Conservation (phyloP, 2,329 filamentous ascomycete genomes). For the Hirsutella rhossiliensis region DNA sequence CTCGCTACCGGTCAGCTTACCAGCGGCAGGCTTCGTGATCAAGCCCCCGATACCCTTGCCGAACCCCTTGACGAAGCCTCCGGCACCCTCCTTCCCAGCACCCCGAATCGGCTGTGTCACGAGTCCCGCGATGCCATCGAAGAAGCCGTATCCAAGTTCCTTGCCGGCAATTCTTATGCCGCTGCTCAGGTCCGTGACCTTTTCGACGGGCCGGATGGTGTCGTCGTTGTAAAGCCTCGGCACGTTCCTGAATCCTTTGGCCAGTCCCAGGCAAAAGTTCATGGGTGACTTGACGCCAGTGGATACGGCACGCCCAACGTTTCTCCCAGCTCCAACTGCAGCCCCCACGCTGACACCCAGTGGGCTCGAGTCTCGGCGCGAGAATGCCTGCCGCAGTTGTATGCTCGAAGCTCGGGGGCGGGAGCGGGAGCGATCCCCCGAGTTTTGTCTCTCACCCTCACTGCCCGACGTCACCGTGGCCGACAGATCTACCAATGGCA, state of each 20-base stretch:
- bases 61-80: slow-evolving; percentile 64
- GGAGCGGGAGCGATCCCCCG: not conserved
- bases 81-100: slow-evolving; percentile 31
- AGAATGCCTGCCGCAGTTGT: slow-evolving; percentile 6
- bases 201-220: slow-evolving; percentile 64
- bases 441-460: not conserved
- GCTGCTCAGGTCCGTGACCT: slow-evolving; percentile 64
- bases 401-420: slow-evolving; percentile 2
- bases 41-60: slow-evolving; percentile 76
- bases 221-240: slow-evolving; percentile 78
- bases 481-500: not conserved
- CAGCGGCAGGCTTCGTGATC: slow-evolving; percentile 70
- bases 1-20: slow-evolving; percentile 26
- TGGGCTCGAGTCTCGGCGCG: slow-evolving; percentile 9
- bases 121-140: slow-evolving; percentile 70
- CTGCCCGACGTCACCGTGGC: not conserved
- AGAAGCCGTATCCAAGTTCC: slow-evolving; percentile 66
- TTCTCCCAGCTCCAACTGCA: slow-evolving; percentile 52
- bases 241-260: slow-evolving; percentile 80
- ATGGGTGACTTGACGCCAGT: slow-evolving; percentile 71
- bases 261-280: slow-evolving; percentile 72
- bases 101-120: slow-evolving; percentile 64
- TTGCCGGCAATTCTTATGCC: slow-evolving; percentile 69
- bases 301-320: slow-evolving; percentile 58
- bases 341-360: slow-evolving; percentile 33